Percentiles rank a stretch among this genome's conserved stretches.
These are phyloP conservation scores for Auricularia heimuer DNA, from an alignment of 768 basidiomycete genomes.

Conservation along the genomic window DNA sequence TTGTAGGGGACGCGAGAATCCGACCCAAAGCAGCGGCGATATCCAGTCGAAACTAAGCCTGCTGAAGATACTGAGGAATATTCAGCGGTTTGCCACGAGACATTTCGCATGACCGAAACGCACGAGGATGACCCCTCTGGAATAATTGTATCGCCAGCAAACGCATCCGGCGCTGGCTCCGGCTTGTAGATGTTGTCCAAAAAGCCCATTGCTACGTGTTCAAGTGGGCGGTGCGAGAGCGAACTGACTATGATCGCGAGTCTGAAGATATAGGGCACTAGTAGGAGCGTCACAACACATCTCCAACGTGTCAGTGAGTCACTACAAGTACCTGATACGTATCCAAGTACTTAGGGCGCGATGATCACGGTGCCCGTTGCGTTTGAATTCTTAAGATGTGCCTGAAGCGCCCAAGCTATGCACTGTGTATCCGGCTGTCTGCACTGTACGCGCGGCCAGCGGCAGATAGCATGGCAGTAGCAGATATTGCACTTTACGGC, in stretches of 20 bases:
- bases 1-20: conserved; percentile 74
- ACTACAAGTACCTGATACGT: too few species aligned
- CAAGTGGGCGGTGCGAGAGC: too few species aligned
- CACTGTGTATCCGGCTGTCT: too few species aligned
- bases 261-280: too few species aligned
- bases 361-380: too few species aligned
- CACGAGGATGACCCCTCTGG: background rate
- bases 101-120: background rate
- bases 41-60: conserved; percentile 69
- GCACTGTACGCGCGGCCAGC: too few species aligned
- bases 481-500: background rate
- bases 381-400: too few species aligned
- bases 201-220: background rate
- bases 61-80: conserved; percentile 29
- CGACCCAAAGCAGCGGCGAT: conserved; percentile 56
- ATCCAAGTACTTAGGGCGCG: too few species aligned
- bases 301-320: too few species aligned
- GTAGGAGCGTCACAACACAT: too few species aligned
- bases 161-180: background rate
- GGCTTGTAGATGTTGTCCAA: background rate
- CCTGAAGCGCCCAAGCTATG: too few species aligned
- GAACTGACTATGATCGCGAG: too few species aligned
- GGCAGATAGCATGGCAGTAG: background rate
- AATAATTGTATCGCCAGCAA: background rate
- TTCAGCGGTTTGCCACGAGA: background rate